Base-by-base conservation (phyloP, 768 basidiomycete species). In the Pulveroboletus sp. region DNA sequence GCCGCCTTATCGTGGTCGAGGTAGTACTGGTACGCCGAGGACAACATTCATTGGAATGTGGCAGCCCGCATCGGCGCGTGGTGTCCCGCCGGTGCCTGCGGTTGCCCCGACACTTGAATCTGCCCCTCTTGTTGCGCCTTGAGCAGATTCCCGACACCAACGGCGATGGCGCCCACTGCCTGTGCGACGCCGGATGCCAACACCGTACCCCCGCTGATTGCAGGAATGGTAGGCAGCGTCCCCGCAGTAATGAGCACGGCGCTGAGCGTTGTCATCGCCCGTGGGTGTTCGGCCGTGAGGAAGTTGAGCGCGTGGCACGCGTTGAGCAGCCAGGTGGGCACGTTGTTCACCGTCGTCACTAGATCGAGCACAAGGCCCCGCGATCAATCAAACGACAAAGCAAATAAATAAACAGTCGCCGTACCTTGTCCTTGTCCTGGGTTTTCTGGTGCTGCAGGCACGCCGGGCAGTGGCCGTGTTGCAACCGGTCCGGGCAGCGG, bases 181-280 rank as follows among this genome's bases (percentile, higher is more conserved):
- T 90, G 87, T 13, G 80, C 85, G 13, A 88, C 82, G 12, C 82
- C 76, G 14, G 85, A 79, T 10, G 88, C 87, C 31, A 90, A 72
- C 43, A 87, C 71, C 0, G 84, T 83, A 10, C 87, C 87, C 19
- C 87, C 86, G 41, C 73, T 74, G 59, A 90, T 78, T 2, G 76
- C 85, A 19, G 87, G 87, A 27, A 90, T 77, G 0, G 85, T 69
- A 1, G 87, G 87, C 36, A 90, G 72, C 27, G 84, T 82, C 31
- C 87, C 88, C 27, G 84, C 84, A 3, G 87, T 87, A 61, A 90
- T 86, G 50, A 90, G 77, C 44, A 90, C 80, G 7, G 87, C 87
- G 53, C 85, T 85, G 44, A 89, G 64, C 29, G 86, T 77, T 52
- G 78, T 82, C 84, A 88, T 82, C 6, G 73, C 79, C 62, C 84